Evolutionary conservation across 2,329 filamentous ascomycete species (phyloP).

Genomic region (Cercospora sp.): DNA sequence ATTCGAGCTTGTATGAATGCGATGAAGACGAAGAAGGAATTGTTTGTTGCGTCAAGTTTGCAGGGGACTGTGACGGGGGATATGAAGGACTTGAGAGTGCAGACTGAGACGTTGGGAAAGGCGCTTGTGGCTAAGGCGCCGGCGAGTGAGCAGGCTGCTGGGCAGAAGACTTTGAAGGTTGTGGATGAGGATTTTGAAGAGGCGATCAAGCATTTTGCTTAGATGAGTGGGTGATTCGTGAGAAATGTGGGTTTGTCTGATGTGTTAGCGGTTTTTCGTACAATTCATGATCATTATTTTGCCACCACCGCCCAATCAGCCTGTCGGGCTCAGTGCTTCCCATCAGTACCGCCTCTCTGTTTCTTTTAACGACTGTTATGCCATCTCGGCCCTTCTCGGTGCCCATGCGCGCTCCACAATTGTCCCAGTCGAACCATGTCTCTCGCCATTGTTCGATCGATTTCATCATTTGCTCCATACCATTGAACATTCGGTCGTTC

Average conservation of each 20-base stretch:
- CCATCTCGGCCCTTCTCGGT: background rate
- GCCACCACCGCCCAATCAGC: too few species aligned
- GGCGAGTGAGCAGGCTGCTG: slow-evolving; percentile 15
- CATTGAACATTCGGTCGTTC: background rate
- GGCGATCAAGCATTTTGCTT: slow-evolving; percentile 26
- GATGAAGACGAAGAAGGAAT: slow-evolving; percentile 24
- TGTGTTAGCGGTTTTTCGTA: background rate
- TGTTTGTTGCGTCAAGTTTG: slow-evolving; percentile 20
- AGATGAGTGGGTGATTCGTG: background rate
- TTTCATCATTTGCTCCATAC: background rate
- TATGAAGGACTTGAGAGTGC: slow-evolving; percentile 24
- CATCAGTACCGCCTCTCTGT: too few species aligned
- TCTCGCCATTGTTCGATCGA: background rate
- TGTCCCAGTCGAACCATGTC: background rate
- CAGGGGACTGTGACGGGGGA: slow-evolving; percentile 25
- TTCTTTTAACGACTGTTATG: background rate
- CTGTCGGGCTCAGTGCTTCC: too few species aligned
- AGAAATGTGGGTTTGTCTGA: background rate
- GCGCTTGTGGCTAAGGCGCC: slow-evolving; percentile 26
- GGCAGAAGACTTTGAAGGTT: slow-evolving; percentile 19
- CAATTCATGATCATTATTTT: background rate
- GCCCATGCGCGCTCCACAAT: background rate
- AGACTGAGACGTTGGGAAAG: slow-evolving; percentile 23
- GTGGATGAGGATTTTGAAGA: slow-evolving; percentile 29
- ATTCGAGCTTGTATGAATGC: slow-evolving; percentile 24